Percentiles rank a stretch among this genome's conserved stretches.
phyloP scores from a whole-genome alignment of 2,329 filamentous ascomycete species.

The Chrysoporthe puriensis region DNA sequence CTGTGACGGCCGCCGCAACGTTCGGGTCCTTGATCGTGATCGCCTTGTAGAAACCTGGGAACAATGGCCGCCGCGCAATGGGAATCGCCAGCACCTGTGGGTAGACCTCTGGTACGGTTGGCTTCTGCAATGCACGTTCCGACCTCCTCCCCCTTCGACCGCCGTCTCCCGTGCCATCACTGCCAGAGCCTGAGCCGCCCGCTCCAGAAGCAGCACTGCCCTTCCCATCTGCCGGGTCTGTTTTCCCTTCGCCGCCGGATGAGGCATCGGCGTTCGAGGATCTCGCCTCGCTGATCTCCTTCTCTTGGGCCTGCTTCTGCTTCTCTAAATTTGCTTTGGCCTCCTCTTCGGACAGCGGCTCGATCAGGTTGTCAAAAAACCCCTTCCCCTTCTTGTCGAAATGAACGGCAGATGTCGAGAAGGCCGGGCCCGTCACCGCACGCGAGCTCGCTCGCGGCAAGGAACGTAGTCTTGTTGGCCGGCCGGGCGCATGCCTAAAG shows the following conservation, averaged over 20 bases:
- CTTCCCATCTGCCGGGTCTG: constrained; percentile 57
- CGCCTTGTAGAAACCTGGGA: constrained; percentile 98
- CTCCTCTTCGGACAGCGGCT: constrained; percentile 58
- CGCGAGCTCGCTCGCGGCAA: constrained; percentile 12
- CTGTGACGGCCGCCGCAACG: constrained; percentile 88
- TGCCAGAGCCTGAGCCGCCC: constrained; percentile 45
- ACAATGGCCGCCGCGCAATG: constrained; percentile 89
- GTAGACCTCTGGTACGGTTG: constrained; percentile 90
- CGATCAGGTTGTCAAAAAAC: constrained; percentile 55
- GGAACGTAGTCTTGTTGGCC: constrained; percentile 14
- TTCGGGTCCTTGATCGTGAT: constrained; percentile 94
- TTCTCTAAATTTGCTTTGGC: constrained; percentile 55
- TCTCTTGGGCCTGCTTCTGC: constrained; percentile 44
- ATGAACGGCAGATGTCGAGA: constrained; percentile 43
- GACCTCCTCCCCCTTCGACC: constrained; percentile 75
- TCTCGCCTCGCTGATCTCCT: constrained; percentile 53
- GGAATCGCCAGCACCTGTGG: constrained; percentile 97
- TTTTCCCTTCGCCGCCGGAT: constrained; percentile 43
- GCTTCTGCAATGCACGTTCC: constrained; percentile 82
- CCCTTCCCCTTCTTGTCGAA: constrained; percentile 48
- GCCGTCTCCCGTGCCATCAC: constrained; percentile 64
- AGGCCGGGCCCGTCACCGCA: constrained; percentile 33
- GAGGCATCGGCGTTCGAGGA: constrained; percentile 45
- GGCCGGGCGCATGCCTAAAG: constrained; percentile 20
- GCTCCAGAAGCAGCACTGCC: constrained; percentile 62